phyloP scores from a whole-genome alignment of 768 basidiomycete genomes.

The Hygrocybe coccinea region DNA sequence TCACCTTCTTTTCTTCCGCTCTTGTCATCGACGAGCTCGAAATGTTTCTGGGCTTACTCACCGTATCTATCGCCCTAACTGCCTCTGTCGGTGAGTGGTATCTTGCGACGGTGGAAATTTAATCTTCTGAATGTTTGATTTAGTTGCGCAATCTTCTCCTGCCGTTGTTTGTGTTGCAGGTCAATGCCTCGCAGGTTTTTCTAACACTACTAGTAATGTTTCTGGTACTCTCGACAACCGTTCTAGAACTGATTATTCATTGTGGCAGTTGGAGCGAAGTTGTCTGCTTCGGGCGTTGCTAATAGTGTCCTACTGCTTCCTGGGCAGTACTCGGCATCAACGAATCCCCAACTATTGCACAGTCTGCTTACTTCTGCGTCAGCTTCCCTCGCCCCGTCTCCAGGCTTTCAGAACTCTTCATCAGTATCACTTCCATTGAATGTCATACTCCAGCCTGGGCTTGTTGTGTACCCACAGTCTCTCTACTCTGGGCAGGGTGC shows the following conservation, averaged over 20 bases:
- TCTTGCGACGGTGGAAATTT: background rate
- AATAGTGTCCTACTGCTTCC: conserved; percentile 63
- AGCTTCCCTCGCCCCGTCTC: conserved; percentile 50
- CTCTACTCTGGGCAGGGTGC: conserved; percentile 63
- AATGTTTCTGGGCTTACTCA: conserved; percentile 36
- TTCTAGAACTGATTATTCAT: conserved; percentile 11
- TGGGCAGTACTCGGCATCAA: conserved; percentile 67
- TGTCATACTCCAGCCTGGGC: conserved; percentile 59
- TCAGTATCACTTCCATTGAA: conserved; percentile 60
- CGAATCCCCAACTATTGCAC: conserved; percentile 69
- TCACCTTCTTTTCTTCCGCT: background rate
- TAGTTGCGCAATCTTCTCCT: conserved; percentile 54
- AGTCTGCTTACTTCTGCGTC: conserved; percentile 60
- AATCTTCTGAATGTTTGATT: conserved; percentile 5
- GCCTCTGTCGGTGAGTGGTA: conserved; percentile 35
- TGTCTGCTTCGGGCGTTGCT: conserved; percentile 52
- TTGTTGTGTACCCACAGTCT: conserved; percentile 57
- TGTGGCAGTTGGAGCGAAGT: conserved; percentile 59
- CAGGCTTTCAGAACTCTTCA: conserved; percentile 58
- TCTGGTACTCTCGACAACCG: background rate
- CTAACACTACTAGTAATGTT: conserved; percentile 62
- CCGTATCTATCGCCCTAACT: conserved; percentile 28
- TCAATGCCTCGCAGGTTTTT: conserved; percentile 78
- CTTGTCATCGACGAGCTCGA: conserved; percentile 10
- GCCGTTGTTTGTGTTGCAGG: conserved; percentile 75